Base-by-base conservation (phyloP, 2,329 filamentous ascomycete genomes). In the Colletotrichum sp. region DNA sequence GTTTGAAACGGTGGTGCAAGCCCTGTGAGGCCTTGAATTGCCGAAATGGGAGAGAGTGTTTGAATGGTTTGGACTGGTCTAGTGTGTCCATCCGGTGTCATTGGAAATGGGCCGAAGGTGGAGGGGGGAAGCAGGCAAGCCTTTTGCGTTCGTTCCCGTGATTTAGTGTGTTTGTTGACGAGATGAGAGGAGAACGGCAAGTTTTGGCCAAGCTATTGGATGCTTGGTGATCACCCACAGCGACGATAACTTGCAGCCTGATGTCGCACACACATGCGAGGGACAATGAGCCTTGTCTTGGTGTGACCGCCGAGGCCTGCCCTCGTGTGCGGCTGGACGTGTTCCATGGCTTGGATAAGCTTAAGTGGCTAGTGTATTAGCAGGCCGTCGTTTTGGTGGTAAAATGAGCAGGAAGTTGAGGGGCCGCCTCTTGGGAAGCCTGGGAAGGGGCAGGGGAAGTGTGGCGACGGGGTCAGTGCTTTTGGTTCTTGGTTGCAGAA, bases 311-410 rank as follows among this genome's bases (percentile, higher is more conserved):
- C 57, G 58, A 68, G 28, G 58, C 26, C 21, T 70, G 38, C 43
- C 55, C 21, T 24, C 24, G 32, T 28, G 57, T 21, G 13, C 26
- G 8, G 36, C 24, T 70, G 15, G 8, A 48, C 55, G 21, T 34
- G 57, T 79, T 30, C 55, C 69, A 55, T 68, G 16, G 55, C 36
- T 38, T 18, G 34, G 57, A 68, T 75, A 76, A 74, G 65, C 70
- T 74, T 76, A 76, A 74, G 71, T 55, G 69, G 48, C 71, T 74
- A 76, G 74, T 69, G 34, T 68, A 65, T 58, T 73, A 60, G 24
- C 57, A 52, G 34, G 43, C 34, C 30, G 21, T 57, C 38, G 55
- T 72, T 66, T 63, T 26, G 36, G 58, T 48, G 58, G 34, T 30
- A 24, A 34, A 16, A 30, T 58, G 32, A 55, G 67, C 58, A 38